Evolutionary conservation across 805 yeast species (phyloP), one percentile per base, ranked within the genome.

Genomic region (Myxozyma vanderwaltii): DNA sequence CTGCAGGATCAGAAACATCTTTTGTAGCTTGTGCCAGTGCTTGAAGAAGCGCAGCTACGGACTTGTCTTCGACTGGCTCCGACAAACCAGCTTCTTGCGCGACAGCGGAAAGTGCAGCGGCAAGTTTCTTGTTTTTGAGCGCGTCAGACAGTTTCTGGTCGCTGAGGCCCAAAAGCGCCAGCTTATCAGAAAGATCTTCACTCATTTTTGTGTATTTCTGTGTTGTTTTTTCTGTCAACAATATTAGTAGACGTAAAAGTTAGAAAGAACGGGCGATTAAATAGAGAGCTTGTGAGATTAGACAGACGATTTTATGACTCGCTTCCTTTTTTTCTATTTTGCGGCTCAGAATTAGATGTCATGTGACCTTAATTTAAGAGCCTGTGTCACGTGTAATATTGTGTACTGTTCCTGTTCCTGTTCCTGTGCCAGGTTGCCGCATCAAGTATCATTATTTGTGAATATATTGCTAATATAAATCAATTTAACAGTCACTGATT

Each of bases 51-150:
- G 86, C 79, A 65, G 85, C 79, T 63, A 79, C 80, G 60, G 84
- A 75, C 67, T 85, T 88, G 62, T 85, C 87, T 65, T 48, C 54
- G 15, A 58, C 40, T 4, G 55, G 39, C 61, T 50, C 49, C 63
- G 38, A 69, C 69, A 27, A 67, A 55, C 67, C 70, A 23, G 81
- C 76, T 54, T 82, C 83, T 24, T 71, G 68, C 56, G 88, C 77
- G 59, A 91, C 80, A 38, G 81, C 81, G 31, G 78, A 79, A 53
- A 94, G 79, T 1, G 96, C 82, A 41, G 77, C 77, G 17, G 92
- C 82, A 41, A 91, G 95, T 73, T 91, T 91, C 71, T 85, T 85
- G 77, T 94, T 92, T 73, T 90, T 92, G 57, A 84, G 73, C 58
- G 91, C 86, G 70, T 94, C 98, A 51, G 84, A 82, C 60, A 88